Evolutionary conservation across 768 basidiomycete species (phyloP).

Genomic region (Phaffia tasmanica): DNA sequence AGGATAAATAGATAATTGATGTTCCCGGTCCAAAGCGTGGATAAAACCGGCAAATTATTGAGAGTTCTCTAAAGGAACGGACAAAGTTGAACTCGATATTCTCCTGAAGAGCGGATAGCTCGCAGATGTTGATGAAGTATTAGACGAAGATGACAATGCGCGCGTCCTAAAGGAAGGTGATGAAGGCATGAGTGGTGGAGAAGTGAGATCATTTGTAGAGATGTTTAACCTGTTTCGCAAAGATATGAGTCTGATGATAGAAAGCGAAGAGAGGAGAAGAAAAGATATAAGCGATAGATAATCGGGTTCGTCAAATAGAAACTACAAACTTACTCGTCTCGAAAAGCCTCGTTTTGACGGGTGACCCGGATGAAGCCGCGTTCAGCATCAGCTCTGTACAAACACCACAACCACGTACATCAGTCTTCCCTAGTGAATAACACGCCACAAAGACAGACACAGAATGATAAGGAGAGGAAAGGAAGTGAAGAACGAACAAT

Average conservation of each 20-base stretch:
- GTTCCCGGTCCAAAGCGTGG: too few species aligned
- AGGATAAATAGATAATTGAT: too few species aligned
- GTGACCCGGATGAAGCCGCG: constrained; percentile 23
- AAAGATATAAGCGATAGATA: background rate
- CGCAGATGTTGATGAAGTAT: too few species aligned
- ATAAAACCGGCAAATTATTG: too few species aligned
- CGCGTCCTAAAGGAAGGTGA: constrained; percentile 15
- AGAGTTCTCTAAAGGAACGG: too few species aligned
- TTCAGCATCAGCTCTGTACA: constrained; percentile 13
- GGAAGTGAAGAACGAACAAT: constrained; percentile 2
- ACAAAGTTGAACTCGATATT: too few species aligned
- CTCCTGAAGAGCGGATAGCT: too few species aligned
- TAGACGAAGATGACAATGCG: too few species aligned
- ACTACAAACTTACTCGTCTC: constrained; percentile 10
- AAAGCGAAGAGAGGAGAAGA: background rate
- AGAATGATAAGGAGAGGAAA: background rate
- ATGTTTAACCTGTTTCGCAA: background rate
- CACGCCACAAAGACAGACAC: background rate
- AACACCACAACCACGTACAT: background rate
- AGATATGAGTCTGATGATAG: background rate
- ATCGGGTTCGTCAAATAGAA: too few species aligned
- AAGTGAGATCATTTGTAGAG: constrained; percentile 7
- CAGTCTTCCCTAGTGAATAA: background rate
- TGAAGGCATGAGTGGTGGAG: background rate
- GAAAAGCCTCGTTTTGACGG: constrained; percentile 18